Evolutionary conservation across 192 early-diverging fungal genomes (phyloP), one percentile per base, ranked within the genome.

Genomic region (Umbelopsis vinacea): DNA sequence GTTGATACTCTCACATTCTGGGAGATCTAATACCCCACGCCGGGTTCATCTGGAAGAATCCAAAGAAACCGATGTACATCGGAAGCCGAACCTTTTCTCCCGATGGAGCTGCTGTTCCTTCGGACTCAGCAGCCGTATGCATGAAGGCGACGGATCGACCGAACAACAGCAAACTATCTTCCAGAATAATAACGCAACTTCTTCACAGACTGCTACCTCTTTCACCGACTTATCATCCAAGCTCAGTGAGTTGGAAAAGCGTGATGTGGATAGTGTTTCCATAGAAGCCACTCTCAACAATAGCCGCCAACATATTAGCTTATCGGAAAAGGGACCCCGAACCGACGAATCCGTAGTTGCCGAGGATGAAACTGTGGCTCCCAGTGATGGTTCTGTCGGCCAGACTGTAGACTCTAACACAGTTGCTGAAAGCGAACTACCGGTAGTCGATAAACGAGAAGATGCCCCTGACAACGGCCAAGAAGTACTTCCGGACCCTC

Each of bases 31-130:
- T 17, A 19, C 29, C 57, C 19, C 33, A 19, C 29, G 33, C 33
- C 11, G 26, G 15, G 26, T n/a, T 19, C 29, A n/a, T 22, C 12
- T 26, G 53, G 23, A 54, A 63, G 33, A 63, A 57, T 23, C 14
- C 15, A 57, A 33, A 19, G 57, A 63, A 37, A 37, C 26, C 17
- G 11, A 22, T 63, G 57, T 1, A 0, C 26, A 63, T 37, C 57
- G 57, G 57, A 63, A 35, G 57, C 33, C 19, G 2, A 63, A 63
- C 33, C 26, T 63, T 8, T 63, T 63, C 33, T 63, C 57, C 57
- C 57, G 57, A 63, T 63, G 57, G 57, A 63, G 57, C 12, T 63
- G 57, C 26, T 63, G 57, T 63, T 29, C 57, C 8, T 63, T 63
- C 57, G 57, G 57, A n/a, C 12, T 63, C 29, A 19, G 57, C 26